Evolutionary conservation across 371 early-diverging fungal genomes (phyloP).

Genomic region (Lichtheimia ornata): DNA sequence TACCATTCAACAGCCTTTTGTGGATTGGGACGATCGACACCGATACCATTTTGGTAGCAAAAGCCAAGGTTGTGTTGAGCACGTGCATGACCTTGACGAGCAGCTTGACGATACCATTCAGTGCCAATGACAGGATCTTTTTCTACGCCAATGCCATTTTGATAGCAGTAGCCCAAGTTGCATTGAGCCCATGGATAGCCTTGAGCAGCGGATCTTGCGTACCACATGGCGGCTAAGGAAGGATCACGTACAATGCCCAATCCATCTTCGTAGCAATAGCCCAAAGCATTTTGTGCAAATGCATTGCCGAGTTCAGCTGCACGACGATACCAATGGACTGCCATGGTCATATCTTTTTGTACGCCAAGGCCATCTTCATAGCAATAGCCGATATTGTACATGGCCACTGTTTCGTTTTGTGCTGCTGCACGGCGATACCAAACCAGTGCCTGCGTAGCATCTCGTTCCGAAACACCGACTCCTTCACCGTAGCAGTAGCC

Average conservation of each 20-base stretch:
- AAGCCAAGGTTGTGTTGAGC: conserved; percentile 88
- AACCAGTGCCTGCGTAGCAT: conserved; percentile 65
- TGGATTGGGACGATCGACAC: conserved; percentile 57
- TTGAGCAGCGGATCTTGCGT: conserved; percentile 68
- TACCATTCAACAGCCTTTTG: conserved; percentile 74
- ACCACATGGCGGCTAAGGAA: conserved; percentile 54
- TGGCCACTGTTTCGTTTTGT: conserved; percentile 69
- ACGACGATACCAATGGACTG: conserved; percentile 72
- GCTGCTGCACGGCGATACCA: conserved; percentile 71
- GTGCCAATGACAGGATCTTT: conserved; percentile 66
- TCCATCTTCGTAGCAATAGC: conserved; percentile 81
- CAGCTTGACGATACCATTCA: conserved; percentile 80
- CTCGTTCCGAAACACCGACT: conserved; percentile 65
- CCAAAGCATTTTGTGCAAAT: conserved; percentile 79
- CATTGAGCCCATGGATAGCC: conserved; percentile 65
- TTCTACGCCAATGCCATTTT: conserved; percentile 80
- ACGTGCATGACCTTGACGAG: conserved; percentile 77
- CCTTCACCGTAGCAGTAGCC: conserved; percentile 82
- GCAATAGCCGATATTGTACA: conserved; percentile 83
- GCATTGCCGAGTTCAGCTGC: conserved; percentile 78
- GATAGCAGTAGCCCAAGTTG: conserved; percentile 83
- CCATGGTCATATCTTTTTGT: conserved; percentile 61
- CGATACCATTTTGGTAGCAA: conserved; percentile 82
- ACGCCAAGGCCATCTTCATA: conserved; percentile 85
- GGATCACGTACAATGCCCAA: conserved; percentile 59